Conservation (phyloP, 1,284 basidiomycete genomes). For the Trichosporon coremiiforme region DNA sequence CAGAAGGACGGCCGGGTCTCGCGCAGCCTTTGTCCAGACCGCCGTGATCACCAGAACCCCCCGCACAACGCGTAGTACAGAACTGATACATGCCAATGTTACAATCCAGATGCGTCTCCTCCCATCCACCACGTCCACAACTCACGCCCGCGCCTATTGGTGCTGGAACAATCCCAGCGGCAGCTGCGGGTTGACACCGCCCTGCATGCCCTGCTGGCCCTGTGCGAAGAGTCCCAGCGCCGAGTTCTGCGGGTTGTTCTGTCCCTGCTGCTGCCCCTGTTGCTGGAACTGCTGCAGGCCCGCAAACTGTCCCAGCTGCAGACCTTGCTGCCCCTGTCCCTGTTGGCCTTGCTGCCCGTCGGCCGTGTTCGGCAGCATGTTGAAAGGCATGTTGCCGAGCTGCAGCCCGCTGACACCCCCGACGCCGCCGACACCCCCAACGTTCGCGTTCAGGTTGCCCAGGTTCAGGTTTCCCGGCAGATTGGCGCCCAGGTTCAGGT, state of each 20-base stretch:
- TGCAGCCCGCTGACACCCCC: neutral
- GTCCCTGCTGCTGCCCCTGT: conserved; percentile 17
- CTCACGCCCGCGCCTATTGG: conserved; percentile 1
- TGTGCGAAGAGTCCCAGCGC: conserved; percentile 21
- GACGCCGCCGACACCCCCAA: no score
- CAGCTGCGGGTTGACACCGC: conserved; percentile 9
- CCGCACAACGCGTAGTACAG: neutral
- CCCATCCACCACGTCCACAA: neutral
- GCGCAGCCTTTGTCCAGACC: no score
- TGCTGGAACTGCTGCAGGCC: conserved; percentile 20
- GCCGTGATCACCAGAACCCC: no score
- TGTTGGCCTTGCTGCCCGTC: neutral
- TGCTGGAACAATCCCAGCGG: conserved; percentile 20
- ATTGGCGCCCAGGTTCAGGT: no score
- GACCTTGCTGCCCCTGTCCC: conserved; percentile 16
- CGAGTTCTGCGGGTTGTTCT: neutral
- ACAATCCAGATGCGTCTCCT: conserved; percentile 5
- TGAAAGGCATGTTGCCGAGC: conserved; percentile 8
- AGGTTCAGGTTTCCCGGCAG: neutral
- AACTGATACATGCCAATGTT: conserved; percentile 12
- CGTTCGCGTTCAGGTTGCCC: neutral
- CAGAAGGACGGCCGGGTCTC: no score
- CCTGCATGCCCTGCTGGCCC: conserved; percentile 22
- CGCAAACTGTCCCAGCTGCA: neutral
- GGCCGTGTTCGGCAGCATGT: conserved; percentile 17